Conservation (phyloP, 495 filamentous ascomycete species). For the Xylaria grammica region DNA sequence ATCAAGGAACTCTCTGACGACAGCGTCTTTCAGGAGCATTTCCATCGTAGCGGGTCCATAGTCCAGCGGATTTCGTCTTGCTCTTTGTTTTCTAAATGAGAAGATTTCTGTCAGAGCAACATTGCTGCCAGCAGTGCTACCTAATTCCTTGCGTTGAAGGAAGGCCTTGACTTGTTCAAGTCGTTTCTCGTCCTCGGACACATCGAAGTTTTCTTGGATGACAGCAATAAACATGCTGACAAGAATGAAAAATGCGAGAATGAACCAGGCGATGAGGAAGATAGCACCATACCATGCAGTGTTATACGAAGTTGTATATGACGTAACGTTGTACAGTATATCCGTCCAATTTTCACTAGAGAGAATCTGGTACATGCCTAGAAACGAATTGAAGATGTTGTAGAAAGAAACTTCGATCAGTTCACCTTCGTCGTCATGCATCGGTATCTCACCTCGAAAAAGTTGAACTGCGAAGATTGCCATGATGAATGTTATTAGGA, state of each 20-base stretch:
- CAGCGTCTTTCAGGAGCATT: slow-evolving; percentile 93
- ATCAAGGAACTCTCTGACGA: slow-evolving; percentile 92
- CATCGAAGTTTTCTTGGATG: slow-evolving; percentile 99
- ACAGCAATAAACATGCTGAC: slow-evolving; percentile 99
- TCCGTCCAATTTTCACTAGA: slow-evolving; percentile 96
- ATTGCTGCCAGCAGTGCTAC: slow-evolving; percentile 64
- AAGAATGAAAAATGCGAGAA: slow-evolving; percentile 92
- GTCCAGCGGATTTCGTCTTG: slow-evolving; percentile 81
- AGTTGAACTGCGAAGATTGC: slow-evolving; percentile 94
- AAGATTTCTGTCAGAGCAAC: slow-evolving; percentile 89
- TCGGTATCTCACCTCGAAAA: slow-evolving; percentile 83
- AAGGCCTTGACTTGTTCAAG: slow-evolving; percentile 94
- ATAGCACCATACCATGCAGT: slow-evolving; percentile 94
- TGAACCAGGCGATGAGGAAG: slow-evolving; percentile 95
- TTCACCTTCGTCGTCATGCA: slow-evolving; percentile 58
- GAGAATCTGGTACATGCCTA: slow-evolving; percentile 98
- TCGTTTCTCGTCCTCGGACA: slow-evolving; percentile 98
- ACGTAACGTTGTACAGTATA: slow-evolving; percentile 82
- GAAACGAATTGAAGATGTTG: slow-evolving; percentile 91
- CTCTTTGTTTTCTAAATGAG: slow-evolving; percentile 69
- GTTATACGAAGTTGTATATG: slow-evolving; percentile 60
- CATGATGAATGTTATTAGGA: slow-evolving; percentile 90
- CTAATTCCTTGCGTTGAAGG: slow-evolving; percentile 86
- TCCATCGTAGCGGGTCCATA: slow-evolving; percentile 88
- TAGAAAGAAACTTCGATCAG: slow-evolving; percentile 74